These are phyloP conservation scores for Hypericum androsaemum DNA, from an alignment of 345 rosid species.

Conservation along the genomic window DNA sequence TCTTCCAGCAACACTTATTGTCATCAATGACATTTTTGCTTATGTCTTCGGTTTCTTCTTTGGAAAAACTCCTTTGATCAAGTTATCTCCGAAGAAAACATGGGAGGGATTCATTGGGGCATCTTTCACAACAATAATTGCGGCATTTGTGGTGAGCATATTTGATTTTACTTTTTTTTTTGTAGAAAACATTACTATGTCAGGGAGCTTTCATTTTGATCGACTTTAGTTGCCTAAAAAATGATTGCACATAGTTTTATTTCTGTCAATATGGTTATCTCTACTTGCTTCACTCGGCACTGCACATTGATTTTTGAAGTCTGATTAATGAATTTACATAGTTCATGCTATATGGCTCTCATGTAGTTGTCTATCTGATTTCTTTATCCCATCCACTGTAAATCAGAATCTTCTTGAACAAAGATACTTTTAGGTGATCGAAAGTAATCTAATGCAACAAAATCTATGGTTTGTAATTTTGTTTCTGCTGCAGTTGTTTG, in stretches of 20 bases:
- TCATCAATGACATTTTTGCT: slow-evolving; percentile 85
- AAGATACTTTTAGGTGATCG: too few species aligned
- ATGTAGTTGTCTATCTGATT: too few species aligned
- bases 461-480: too few species aligned
- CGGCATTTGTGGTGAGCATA: slow-evolving; percentile 73
- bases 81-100: slow-evolving; percentile 94
- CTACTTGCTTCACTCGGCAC: background rate
- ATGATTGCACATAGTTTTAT: slow-evolving; percentile 5
- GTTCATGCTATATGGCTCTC: too few species aligned
- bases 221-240: background rate
- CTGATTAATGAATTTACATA: too few species aligned
- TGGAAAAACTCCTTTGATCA: slow-evolving; percentile 89
- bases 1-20: slow-evolving; percentile 93
- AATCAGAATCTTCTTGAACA: too few species aligned
- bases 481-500: too few species aligned
- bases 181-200: background rate
- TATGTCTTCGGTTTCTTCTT: slow-evolving; percentile 91
- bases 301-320: too few species aligned
- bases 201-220: background rate
- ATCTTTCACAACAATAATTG: slow-evolving; percentile 74
- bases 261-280: background rate
- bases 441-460: too few species aligned
- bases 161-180: background rate
- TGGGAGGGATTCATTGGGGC: slow-evolving; percentile 99
- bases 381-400: too few species aligned